Percentiles rank a stretch among this genome's conserved stretches.
Conservation (phyloP, 805 yeast genomes). For the Wickerhamiella azyma region DNA sequence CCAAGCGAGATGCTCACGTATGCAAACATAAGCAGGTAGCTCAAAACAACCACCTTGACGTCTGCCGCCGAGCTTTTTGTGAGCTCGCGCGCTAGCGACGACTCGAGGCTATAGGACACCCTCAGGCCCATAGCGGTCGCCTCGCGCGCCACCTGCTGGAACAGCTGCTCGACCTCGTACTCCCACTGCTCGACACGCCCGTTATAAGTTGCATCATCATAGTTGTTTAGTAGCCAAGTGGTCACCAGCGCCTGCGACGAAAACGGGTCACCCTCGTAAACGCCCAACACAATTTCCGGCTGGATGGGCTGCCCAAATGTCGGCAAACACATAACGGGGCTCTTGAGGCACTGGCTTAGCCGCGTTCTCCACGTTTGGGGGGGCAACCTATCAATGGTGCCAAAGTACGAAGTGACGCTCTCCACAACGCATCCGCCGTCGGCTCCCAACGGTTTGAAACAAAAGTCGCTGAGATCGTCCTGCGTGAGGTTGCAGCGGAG, state of each 20-base stretch:
- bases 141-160: slow-evolving; percentile 30
- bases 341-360: slow-evolving; percentile 47
- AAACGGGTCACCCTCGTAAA: slow-evolving; percentile 25
- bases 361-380: slow-evolving; percentile 43
- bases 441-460: slow-evolving; percentile 59
- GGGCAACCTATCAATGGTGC: slow-evolving; percentile 38
- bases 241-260: slow-evolving; percentile 61
- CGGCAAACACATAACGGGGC: slow-evolving; percentile 86
- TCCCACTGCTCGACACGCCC: slow-evolving; percentile 48
- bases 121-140: slow-evolving; percentile 41
- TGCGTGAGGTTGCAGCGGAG: slow-evolving; percentile 21
- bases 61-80: slow-evolving; percentile 75
- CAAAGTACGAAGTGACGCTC: slow-evolving; percentile 83
- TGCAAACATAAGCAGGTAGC: slow-evolving; percentile 75
- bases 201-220: slow-evolving; percentile 23
- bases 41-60: slow-evolving; percentile 48
- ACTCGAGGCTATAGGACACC: slow-evolving; percentile 66
- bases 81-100: slow-evolving; percentile 72
- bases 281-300: slow-evolving; percentile 58
- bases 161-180: slow-evolving; percentile 39
- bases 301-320: slow-evolving; percentile 81
- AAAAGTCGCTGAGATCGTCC: slow-evolving; percentile 45
- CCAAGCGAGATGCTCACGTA: slow-evolving; percentile 78
- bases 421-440: slow-evolving; percentile 64
- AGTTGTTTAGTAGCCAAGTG: slow-evolving; percentile 54